Conservation (phyloP, 257 asterid genomes). For the Rhazya stricta region DNA sequence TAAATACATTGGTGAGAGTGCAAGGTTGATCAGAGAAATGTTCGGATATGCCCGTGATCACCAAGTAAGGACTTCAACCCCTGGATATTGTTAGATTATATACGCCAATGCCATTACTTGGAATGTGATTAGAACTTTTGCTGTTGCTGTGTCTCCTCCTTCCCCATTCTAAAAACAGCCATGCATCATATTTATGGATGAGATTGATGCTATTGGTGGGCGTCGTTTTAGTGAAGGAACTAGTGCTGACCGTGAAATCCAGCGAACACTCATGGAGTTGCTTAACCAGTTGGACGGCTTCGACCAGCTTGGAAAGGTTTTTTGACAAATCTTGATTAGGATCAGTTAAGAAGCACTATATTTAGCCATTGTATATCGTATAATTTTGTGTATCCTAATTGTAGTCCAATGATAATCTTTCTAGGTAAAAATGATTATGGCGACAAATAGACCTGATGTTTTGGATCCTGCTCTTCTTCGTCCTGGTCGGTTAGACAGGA, state of each 20-base stretch:
- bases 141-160: background rate
- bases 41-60: conserved; percentile 94
- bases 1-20: conserved; percentile 94
- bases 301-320: conserved; percentile 95
- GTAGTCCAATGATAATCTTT: conserved; percentile 3
- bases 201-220: conserved; percentile 96
- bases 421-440: conserved; percentile 98
- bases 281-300: conserved; percentile 95
- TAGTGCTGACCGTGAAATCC: conserved; percentile 97
- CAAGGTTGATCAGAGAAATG: conserved; percentile 88
- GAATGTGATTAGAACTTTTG: background rate
- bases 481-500: conserved; percentile 93
- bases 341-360: background rate
- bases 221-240: conserved; percentile 98
- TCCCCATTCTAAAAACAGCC: conserved; percentile 40
- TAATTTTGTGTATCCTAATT: background rate
- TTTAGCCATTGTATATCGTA: background rate
- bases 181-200: conserved; percentile 97
- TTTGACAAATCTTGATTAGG: conserved; percentile 6
- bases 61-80: conserved; percentile 51
- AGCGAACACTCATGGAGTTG: conserved; percentile 93
- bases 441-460: conserved; percentile 92
- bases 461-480: conserved; percentile 98
- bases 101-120: background rate
- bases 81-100: background rate